A percentile compares a stretch with the other conserved stretches of the same genome.
Conservation (phyloP, 345 rosid genomes). For the Anacardium occidentale region DNA sequence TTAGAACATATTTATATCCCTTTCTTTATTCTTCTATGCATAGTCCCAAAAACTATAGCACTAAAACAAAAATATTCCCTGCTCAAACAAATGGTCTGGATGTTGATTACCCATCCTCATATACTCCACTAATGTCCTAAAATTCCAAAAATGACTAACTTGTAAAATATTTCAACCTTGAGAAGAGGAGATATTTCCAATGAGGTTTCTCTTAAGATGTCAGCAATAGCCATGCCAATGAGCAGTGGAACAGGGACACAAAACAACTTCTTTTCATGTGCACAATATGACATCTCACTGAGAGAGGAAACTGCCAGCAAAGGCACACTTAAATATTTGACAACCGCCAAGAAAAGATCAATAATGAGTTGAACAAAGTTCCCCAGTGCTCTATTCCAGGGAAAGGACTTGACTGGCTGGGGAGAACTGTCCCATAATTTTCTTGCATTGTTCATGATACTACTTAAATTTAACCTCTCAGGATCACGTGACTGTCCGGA, state of each 20-base stretch:
- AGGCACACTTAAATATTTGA: constrained; percentile 68
- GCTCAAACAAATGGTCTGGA: background rate
- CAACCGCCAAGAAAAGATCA: constrained; percentile 62
- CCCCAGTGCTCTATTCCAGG: constrained; percentile 65
- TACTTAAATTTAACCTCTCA: constrained; percentile 42
- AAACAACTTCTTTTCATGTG: constrained; percentile 71
- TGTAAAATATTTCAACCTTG: constrained; percentile 46
- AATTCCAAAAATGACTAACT: constrained; percentile 13
- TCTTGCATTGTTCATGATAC: constrained; percentile 46
- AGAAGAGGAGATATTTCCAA: constrained; percentile 68
- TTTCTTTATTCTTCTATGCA: background rate
- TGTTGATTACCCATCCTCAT: background rate
- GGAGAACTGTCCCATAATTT: constrained; percentile 66
- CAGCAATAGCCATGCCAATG: constrained; percentile 60
- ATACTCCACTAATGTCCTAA: background rate
- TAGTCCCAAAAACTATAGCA: background rate
- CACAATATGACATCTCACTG: constrained; percentile 98
- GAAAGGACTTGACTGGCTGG: constrained; percentile 74
- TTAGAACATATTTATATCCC: background rate
- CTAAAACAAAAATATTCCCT: background rate
- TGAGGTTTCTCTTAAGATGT: constrained; percentile 52
- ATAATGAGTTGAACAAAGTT: constrained; percentile 74
- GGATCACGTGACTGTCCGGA: constrained; percentile 62
- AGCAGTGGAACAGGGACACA: constrained; percentile 66
- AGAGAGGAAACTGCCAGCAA: constrained; percentile 68